Conservation (phyloP, 2,329 filamentous ascomycete genomes). For the Arthroderma uncinatum region DNA sequence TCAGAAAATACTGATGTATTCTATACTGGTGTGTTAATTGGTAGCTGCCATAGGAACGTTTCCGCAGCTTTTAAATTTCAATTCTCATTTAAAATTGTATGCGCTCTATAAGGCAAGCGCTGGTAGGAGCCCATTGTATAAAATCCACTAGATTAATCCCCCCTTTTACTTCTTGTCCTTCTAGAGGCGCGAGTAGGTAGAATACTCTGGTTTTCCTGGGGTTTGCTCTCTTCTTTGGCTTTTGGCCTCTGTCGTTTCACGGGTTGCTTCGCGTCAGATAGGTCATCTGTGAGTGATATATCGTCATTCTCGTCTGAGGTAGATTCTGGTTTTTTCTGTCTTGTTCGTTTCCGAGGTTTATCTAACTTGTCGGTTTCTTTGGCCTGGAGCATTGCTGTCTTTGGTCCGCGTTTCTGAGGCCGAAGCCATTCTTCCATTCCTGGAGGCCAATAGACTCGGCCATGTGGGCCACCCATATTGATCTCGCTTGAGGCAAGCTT, state of each 20-base stretch:
- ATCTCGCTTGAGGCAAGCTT: conserved; percentile 49
- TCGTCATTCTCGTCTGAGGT: not conserved
- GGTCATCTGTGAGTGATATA: not conserved
- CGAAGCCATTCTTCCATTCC: conserved; percentile 85
- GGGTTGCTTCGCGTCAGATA: not conserved
- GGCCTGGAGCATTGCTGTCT: conserved; percentile 2
- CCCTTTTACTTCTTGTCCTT: not conserved
- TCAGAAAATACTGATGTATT: too few species aligned
- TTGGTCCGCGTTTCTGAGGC: conserved; percentile 51
- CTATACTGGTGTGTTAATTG: too few species aligned
- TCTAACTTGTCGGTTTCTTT: not conserved
- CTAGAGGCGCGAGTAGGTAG: not conserved
- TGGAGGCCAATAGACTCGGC: conserved; percentile 79
- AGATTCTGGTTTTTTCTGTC: not conserved
- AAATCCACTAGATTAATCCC: not conserved
- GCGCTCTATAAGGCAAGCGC: too few species aligned
- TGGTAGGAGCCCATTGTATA: not conserved
- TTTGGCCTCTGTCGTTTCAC: not conserved
- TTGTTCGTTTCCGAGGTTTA: not conserved
- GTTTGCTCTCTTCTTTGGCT: not conserved
- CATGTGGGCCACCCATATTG: conserved; percentile 73
- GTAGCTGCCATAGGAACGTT: too few species aligned
- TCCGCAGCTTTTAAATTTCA: too few species aligned
- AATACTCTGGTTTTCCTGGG: not conserved
- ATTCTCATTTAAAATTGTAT: too few species aligned